Evolutionary conservation across 495 filamentous ascomycete genomes (phyloP).

Genomic region (Penicillium nucicola): DNA sequence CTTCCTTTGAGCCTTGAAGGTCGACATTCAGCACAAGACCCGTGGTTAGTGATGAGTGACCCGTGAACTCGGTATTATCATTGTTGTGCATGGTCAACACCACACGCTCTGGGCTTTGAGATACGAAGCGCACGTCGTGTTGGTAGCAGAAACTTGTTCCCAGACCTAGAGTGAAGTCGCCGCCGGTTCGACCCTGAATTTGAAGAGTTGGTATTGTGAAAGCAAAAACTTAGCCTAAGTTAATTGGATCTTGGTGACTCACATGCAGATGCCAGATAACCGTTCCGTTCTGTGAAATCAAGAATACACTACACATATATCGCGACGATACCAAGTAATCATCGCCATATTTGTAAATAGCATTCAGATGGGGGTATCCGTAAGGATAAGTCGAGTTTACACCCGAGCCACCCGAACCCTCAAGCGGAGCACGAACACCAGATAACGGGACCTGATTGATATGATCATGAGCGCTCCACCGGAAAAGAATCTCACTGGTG

Average conservation of each 20-base stretch:
- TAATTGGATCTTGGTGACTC: too few relatives aligned
- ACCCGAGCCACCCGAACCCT: conserved; percentile 9
- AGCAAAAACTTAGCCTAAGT: too few relatives aligned
- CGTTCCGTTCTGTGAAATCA: conserved; percentile 27
- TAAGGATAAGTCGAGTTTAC: conserved; percentile 22
- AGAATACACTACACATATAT: conserved; percentile 34
- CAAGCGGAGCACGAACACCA: conserved; percentile 9
- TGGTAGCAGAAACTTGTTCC: conserved; percentile 27
- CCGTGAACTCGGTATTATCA: conserved; percentile 16
- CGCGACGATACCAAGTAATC: conserved; percentile 34
- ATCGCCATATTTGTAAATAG: conserved; percentile 32
- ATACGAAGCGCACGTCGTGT: conserved; percentile 23
- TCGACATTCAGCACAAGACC: conserved; percentile 25
- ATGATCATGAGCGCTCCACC: conserved; percentile 35
- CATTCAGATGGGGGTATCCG: conserved; percentile 42
- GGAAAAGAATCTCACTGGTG: conserved; percentile 36
- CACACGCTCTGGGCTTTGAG: conserved; percentile 15
- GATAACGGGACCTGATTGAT: conserved; percentile 17
- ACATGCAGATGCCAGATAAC: conserved; percentile 39
- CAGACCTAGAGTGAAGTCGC: conserved; percentile 28
- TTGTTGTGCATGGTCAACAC: conserved; percentile 28
- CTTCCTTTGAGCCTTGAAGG: conserved; percentile 10
- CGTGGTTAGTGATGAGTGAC: conserved; percentile 16
- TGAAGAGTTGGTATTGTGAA: not conserved
- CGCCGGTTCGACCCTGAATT: conserved; percentile 31